Base-by-base conservation (phyloP, 345 rosid species). In the Eucalyptus regnans region DNA sequence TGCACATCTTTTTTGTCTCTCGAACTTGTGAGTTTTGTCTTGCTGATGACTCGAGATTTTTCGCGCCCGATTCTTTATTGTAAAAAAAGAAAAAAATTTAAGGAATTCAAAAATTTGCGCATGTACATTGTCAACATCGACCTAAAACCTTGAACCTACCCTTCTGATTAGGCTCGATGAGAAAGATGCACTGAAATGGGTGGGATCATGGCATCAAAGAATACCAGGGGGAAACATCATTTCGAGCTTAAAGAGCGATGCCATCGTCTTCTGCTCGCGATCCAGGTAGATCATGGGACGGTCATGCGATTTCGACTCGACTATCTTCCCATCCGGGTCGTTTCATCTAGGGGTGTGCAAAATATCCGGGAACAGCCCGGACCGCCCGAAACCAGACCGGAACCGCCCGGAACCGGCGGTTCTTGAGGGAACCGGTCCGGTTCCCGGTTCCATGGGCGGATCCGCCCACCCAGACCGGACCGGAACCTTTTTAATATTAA, bases 21-120 rank as follows among this genome's bases (percentile, higher is more conserved):
- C 7, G 2, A 60, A 60, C 7, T 27, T 60, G 2, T 1, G 4
- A 60, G 14, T 60, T 25, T 60, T 1, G 4, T 25, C 66, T 60
- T 25, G 7, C 16, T 1, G 0, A 1, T 29, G 9, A 6, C 17
- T 13, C 0, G 0, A 0, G 3, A 12, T 62, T 29, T 2, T 18
- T 27, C 0, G 16, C 12, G 15, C 17, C 8, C 33, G 33, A 33
- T 33, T 33, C 33, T 3, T 0, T 0, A 15, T 60, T 0, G 14
- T 3, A 27, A 60, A 12, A 60, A 7, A 12, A 33, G 33, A 33
- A 33, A 33, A 33, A 33, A 33, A 33, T 33, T 33, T 33, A 33
- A 33, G 33, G 29, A 62, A 29, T 62, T 7, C 5, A 2, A 27
- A 62, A 62, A 2, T 62, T 62, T 62, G 33, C 33, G 2, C 9